Conservation (phyloP, 2,329 filamentous ascomycete genomes). For the Colletotrichum sp. region DNA sequence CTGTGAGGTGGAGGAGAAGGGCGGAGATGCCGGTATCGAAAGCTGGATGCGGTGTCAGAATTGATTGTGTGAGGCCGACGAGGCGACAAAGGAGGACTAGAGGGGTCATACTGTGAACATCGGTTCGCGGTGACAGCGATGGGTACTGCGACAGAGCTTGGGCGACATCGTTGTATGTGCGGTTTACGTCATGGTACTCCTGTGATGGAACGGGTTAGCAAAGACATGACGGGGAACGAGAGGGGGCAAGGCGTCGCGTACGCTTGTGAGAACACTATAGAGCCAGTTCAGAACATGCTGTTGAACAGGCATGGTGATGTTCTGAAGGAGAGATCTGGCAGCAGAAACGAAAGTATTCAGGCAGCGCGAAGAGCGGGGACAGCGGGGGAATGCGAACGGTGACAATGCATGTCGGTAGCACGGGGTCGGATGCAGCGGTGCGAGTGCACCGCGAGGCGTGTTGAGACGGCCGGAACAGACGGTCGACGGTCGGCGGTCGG, state of each 20-base stretch:
- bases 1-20: conserved; percentile 83
- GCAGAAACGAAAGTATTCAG: not conserved
- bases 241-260: conserved; percentile 40
- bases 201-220: conserved; percentile 42
- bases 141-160: conserved; percentile 81
- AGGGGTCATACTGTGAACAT: conserved; percentile 82
- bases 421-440: not conserved
- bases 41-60: conserved; percentile 56
- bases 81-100: conserved; percentile 3
- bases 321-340: not conserved
- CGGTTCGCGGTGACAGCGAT: conserved; percentile 82
- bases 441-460: not conserved
- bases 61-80: not conserved
- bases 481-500: not conserved
- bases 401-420: not conserved
- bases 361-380: not conserved
- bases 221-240: not conserved
- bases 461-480: not conserved
- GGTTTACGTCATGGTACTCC: conserved; percentile 94
- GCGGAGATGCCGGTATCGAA: conserved; percentile 88
- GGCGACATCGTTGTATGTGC: conserved; percentile 90
- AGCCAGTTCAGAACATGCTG: conserved; percentile 95
- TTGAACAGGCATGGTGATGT: conserved; percentile 69
- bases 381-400: not conserved
- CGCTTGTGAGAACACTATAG: conserved; percentile 85